Evolutionary conservation across 257 asterid genomes (phyloP).

Genomic region (Jacaranda mimosifolia): DNA sequence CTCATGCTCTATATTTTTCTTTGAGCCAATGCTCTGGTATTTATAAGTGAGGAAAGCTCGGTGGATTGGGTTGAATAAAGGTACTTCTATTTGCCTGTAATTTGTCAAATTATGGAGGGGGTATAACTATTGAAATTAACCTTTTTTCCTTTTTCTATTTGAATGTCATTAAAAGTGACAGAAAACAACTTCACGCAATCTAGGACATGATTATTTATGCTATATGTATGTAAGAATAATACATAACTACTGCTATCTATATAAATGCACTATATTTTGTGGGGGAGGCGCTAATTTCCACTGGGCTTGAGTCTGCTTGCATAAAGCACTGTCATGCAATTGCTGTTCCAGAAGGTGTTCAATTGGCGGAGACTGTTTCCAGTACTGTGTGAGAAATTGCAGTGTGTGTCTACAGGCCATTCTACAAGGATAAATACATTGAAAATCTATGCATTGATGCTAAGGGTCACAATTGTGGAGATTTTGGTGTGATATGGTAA

Average conservation of each 20-base stretch:
- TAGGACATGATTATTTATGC: neutral
- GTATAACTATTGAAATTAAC: conserved; percentile 1
- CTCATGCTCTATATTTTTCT: neutral
- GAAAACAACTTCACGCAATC: neutral
- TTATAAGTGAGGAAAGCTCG: neutral
- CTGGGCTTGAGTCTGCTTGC: conserved; percentile 28
- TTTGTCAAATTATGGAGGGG: conserved; percentile 4
- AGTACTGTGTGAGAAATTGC: conserved; percentile 5
- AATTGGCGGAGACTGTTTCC: conserved; percentile 24
- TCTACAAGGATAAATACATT: conserved; percentile 5
- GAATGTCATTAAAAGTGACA: neutral
- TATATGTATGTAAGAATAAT: neutral
- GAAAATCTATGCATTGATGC: conserved; percentile 10
- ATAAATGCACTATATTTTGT: neutral
- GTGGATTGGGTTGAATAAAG: neutral
- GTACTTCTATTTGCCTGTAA: neutral
- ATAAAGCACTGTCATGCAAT: conserved; percentile 1
- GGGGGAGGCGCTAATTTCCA: conserved; percentile 1
- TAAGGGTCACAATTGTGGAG: neutral
- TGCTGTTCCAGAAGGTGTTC: conserved; percentile 20
- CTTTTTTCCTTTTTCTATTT: conserved; percentile 1
- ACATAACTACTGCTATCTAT: neutral
- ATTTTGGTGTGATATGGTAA: conserved; percentile 23
- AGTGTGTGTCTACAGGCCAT: conserved; percentile 12
- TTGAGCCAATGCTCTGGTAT: neutral